phyloP scores from a whole-genome alignment of 306 rosid species.

The Cucurbita ficifolia region DNA sequence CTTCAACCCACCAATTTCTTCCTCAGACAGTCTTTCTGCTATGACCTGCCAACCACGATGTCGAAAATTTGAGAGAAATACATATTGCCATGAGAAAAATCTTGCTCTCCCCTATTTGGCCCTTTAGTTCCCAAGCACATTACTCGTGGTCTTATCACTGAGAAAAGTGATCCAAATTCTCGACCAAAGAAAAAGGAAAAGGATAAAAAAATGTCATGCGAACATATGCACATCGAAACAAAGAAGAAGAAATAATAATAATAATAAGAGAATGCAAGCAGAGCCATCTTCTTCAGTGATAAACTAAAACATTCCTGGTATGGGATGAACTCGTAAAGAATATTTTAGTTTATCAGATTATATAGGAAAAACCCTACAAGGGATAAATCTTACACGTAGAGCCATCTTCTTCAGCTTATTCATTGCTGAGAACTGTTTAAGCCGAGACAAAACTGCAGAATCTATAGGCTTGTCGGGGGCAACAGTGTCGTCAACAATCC shows the following conservation, averaged over 20 bases:
- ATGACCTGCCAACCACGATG: slow-evolving; percentile 42
- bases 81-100: neutral
- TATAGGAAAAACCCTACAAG: neutral
- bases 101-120: neutral
- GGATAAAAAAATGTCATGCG: no score
- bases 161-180: neutral
- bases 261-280: no score
- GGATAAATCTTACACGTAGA: slow-evolving; percentile 27
- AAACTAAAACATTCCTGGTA: no score
- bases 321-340: neutral
- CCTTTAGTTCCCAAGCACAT: neutral
- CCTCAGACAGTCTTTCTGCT: slow-evolving; percentile 83
- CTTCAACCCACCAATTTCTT: slow-evolving; percentile 84
- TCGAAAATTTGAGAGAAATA: slow-evolving; percentile 3
- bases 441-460: slow-evolving; percentile 82
- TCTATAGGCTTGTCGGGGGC: slow-evolving; percentile 84
- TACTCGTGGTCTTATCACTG: neutral
- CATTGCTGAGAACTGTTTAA: slow-evolving; percentile 87
- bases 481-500: slow-evolving; percentile 74
- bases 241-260: no score
- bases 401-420: slow-evolving; percentile 88
- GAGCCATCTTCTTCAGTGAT: no score
- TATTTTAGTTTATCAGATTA: neutral
- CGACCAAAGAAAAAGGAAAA: no score
- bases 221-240: no score